Conservation (phyloP, 148 eudicot genomes). For the Vaccinium myrtillus region DNA sequence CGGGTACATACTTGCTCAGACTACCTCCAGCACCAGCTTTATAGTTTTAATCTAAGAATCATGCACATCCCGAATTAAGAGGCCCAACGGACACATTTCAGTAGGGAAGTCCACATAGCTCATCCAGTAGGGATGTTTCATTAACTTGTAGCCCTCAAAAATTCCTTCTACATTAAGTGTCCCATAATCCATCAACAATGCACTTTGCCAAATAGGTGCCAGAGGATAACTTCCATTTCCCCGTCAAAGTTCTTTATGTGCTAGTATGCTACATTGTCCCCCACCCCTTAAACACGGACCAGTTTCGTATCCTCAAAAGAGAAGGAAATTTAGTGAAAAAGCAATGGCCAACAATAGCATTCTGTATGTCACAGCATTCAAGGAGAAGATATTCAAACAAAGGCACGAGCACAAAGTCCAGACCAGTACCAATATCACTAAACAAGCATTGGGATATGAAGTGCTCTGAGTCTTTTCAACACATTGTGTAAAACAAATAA, state of each 20-base stretch:
- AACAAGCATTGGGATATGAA: neutral
- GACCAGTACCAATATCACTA: neutral
- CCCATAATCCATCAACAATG: neutral
- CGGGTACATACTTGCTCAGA: neutral
- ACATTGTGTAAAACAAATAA: neutral
- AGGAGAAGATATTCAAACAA: neutral
- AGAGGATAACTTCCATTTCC: neutral
- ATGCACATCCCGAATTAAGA: neutral
- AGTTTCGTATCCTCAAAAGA: too few relatives aligned
- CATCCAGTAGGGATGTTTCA: neutral
- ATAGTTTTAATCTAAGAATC: neutral
- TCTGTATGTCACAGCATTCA: neutral
- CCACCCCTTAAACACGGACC: too few relatives aligned
- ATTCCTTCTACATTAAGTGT: neutral
- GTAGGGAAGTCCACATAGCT: neutral
- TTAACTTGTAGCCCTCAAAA: neutral
- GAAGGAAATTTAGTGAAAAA: neutral
- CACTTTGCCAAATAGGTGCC: neutral
- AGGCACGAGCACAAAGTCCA: neutral
- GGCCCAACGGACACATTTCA: neutral
- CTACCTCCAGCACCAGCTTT: neutral
- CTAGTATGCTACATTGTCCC: too few relatives aligned
- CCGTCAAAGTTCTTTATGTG: too few relatives aligned
- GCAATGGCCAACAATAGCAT: neutral
- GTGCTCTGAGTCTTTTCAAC: neutral